A percentile compares a stretch with the other conserved stretches of the same genome.
These are phyloP conservation scores for Erythrobasidium yunnanense DNA, from an alignment of 768 basidiomycete genomes.

Conservation along the genomic window DNA sequence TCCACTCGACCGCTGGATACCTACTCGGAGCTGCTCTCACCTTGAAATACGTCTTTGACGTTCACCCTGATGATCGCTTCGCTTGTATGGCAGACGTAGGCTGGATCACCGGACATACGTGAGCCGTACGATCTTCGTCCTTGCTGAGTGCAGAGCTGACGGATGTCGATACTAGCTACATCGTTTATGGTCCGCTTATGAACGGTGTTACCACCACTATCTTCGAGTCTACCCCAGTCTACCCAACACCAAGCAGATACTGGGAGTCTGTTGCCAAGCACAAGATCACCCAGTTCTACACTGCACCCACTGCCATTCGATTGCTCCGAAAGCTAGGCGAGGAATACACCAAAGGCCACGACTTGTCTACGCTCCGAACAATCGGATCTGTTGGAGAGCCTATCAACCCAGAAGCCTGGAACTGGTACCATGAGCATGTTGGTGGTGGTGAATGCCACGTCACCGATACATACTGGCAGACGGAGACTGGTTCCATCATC, in stretches of 20 bases:
- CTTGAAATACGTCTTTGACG: constrained; percentile 94
- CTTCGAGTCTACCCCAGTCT: constrained; percentile 93
- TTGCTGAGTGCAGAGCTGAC: too few relatives aligned
- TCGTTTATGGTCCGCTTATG: constrained; percentile 83
- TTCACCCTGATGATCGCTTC: constrained; percentile 90
- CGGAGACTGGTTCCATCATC: constrained; percentile 92
- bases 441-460: constrained; percentile 69
- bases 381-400: constrained; percentile 93
- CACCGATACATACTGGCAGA: constrained; percentile 57
- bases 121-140: too few relatives aligned
- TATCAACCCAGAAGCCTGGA: constrained; percentile 98
- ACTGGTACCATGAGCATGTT: constrained; percentile 96
- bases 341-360: constrained; percentile 70
- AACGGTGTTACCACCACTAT: constrained; percentile 50
- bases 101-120: constrained; percentile 97
- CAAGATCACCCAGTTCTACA: constrained; percentile 89
- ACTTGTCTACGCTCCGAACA: constrained; percentile 70
- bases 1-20: constrained; percentile 55
- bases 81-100: constrained; percentile 98
- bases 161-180: too few relatives aligned
- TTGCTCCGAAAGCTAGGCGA: constrained; percentile 74
- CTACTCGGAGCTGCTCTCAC: constrained; percentile 82
- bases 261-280: constrained; percentile 91
- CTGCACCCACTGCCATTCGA: constrained; percentile 87
- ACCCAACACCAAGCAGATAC: constrained; percentile 90